phyloP scores from a whole-genome alignment of 1,284 basidiomycete species.

The Pseudozyma hubeiensis region DNA sequence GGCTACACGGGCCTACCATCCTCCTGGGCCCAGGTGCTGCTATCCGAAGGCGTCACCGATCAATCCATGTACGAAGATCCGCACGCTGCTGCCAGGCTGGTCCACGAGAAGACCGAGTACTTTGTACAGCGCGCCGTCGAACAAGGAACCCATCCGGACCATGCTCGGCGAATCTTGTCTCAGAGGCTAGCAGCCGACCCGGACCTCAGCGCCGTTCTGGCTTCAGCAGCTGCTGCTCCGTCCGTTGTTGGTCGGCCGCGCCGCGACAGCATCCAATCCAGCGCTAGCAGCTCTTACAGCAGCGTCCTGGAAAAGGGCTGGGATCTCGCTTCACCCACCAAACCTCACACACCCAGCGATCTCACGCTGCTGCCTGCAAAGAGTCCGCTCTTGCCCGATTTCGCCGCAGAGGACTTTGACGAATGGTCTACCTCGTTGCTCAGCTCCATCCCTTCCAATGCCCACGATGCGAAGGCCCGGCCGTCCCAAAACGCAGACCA shows the following conservation, averaged over 20 bases:
- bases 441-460: constrained; percentile 33
- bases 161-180: constrained; percentile 29
- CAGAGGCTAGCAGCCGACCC: constrained; percentile 27
- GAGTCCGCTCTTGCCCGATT: constrained; percentile 50
- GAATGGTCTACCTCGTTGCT: constrained; percentile 49
- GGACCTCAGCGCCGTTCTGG: constrained; percentile 21
- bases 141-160: constrained; percentile 29
- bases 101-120: constrained; percentile 42
- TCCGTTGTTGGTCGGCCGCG: constrained; percentile 4
- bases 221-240: constrained; percentile 4
- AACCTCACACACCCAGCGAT: neutral
- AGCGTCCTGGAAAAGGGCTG: constrained; percentile 52
- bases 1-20: constrained; percentile 57
- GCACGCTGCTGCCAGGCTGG: constrained; percentile 28
- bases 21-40: constrained; percentile 53
- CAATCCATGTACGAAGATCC: constrained; percentile 36
- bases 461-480: neutral
- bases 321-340: constrained; percentile 39
- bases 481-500: neutral
- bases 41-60: constrained; percentile 39
- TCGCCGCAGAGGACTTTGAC: constrained; percentile 47
- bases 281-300: constrained; percentile 55
- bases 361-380: constrained; percentile 29
- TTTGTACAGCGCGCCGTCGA: constrained; percentile 44
- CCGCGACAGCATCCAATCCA: constrained; percentile 34